Evolutionary conservation across 139 green algal genomes (phyloP).

Genomic region (Nannochloris sp.): DNA sequence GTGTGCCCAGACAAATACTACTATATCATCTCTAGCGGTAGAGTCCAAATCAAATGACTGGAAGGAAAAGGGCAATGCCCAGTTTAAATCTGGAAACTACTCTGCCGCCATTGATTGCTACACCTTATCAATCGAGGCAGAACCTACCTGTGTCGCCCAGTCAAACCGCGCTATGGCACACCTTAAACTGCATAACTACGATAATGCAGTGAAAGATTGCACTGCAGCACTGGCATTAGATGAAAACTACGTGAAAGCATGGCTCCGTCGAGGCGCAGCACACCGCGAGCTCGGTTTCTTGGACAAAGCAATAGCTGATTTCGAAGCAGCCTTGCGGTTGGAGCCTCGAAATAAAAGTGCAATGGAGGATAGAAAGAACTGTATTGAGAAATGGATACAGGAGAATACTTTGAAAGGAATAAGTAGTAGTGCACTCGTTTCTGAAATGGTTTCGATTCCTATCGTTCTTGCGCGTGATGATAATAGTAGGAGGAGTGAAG

Average conservation of each 20-base stretch:
- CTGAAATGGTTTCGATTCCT: too few relatives aligned
- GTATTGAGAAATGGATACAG: too few relatives aligned
- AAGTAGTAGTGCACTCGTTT: too few relatives aligned
- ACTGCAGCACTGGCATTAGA: conserved; percentile 49
- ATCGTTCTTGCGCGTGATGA: too few relatives aligned
- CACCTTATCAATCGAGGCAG: conserved; percentile 31
- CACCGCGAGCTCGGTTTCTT: conserved; percentile 30
- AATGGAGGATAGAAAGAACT: conserved; percentile 25
- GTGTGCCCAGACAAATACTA: too few relatives aligned
- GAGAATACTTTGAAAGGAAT: too few relatives aligned
- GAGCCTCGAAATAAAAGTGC: conserved; percentile 50
- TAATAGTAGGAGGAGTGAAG: too few relatives aligned
- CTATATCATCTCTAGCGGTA: conserved; percentile 8
- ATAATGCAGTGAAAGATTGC: conserved; percentile 52
- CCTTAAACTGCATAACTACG: conserved; percentile 44
- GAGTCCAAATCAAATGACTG: too few relatives aligned
- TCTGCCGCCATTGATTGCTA: conserved; percentile 50
- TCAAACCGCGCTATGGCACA: conserved; percentile 64
- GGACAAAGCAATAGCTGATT: conserved; percentile 49
- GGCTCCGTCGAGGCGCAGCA: conserved; percentile 43
- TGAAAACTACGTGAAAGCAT: conserved; percentile 55
- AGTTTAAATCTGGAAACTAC: conserved; percentile 52
- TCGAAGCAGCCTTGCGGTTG: conserved; percentile 54
- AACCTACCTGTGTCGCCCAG: conserved; percentile 40
- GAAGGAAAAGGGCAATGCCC: conserved; percentile 53